Base-by-base conservation (phyloP, 495 filamentous ascomycete species). In the Xylona heveae region DNA sequence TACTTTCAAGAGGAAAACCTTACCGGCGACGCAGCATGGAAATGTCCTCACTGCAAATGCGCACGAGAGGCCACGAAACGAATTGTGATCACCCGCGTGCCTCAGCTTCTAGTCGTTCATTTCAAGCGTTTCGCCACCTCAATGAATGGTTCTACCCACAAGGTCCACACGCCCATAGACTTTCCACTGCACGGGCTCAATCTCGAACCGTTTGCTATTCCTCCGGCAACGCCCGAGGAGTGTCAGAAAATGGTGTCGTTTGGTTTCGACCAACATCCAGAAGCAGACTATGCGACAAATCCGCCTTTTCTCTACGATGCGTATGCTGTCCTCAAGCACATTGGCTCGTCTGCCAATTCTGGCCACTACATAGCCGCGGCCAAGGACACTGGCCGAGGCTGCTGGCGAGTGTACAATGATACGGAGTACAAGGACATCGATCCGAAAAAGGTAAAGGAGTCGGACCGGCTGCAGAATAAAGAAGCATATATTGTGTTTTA, bases 401-500 rank as follows among this genome's bases (percentile, higher is more conserved):
- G 57, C 38, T 81, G 75, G 75, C 59, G 64, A 9, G 52, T 54
- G 17, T 80, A 71, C 38, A 72, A 81, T 38, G 75, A 81, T 38
- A 62, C 63, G 7, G 55, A 58, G 36, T 54, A 58, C 1, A 56
- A 42, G 5, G 69, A 75, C 34, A 71, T 76, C 33, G 58, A 65
- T 36, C 68, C 70, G 4, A 54, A 47, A 2, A 56, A 61, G 36
- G 42, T 68, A 28, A 51, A 53, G 16, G 36, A 38, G 15, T 55
- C 51, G 22, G 53, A 64, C 21, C 53, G 54, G 30, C 32, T 72
- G 36, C 62, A 70, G 48, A 73, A 67, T 36, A 64, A 67, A 41
- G 58, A 72, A 44, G 71, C 71, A 30, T 77, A 77, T 47, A 65
- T 77, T 47, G 62, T 77, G 37, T 77, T 76, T 50, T 74, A 68